Evolutionary conservation across 164 flowering plant species (phyloP).

Genomic region (Piper betle): DNA sequence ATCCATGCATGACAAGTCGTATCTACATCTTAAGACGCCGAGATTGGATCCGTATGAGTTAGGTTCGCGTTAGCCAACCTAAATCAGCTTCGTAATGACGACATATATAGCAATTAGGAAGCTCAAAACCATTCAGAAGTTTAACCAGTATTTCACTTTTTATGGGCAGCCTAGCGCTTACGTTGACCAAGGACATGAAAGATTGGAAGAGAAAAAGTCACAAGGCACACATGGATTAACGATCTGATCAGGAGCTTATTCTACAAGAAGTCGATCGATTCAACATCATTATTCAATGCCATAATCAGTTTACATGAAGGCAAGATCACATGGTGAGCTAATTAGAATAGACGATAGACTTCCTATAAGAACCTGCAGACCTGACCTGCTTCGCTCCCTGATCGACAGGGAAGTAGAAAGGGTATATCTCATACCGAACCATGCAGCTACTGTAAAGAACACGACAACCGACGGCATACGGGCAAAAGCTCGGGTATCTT

Average conservation of each 20-base stretch:
- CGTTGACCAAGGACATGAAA: not conserved
- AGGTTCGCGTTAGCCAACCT: too few relatives aligned
- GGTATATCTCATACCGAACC: conserved; percentile 12
- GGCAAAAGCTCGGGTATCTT: conserved; percentile 1
- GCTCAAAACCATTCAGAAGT: too few relatives aligned
- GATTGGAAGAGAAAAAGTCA: not conserved
- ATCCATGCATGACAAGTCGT: too few relatives aligned
- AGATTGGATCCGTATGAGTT: too few relatives aligned
- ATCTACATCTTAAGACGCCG: too few relatives aligned
- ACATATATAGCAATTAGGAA: too few relatives aligned
- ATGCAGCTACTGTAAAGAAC: conserved; percentile 10
- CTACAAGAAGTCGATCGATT: too few relatives aligned
- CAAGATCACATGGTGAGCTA: not conserved
- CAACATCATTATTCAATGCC: not conserved
- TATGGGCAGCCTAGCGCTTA: not conserved
- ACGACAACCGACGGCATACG: conserved; percentile 4
- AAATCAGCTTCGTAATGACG: too few relatives aligned
- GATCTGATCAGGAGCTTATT: not conserved
- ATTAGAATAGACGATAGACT: conserved; percentile 1
- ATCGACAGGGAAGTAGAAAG: conserved; percentile 12
- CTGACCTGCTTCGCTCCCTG: not conserved
- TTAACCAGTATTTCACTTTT: too few relatives aligned
- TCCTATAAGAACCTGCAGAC: not conserved
- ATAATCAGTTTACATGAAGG: not conserved
- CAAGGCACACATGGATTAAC: too few relatives aligned